Evolutionary conservation across 148 eudicot species (phyloP), one percentile per base, ranked within the genome.

Genomic region (Camellia sinensis): DNA sequence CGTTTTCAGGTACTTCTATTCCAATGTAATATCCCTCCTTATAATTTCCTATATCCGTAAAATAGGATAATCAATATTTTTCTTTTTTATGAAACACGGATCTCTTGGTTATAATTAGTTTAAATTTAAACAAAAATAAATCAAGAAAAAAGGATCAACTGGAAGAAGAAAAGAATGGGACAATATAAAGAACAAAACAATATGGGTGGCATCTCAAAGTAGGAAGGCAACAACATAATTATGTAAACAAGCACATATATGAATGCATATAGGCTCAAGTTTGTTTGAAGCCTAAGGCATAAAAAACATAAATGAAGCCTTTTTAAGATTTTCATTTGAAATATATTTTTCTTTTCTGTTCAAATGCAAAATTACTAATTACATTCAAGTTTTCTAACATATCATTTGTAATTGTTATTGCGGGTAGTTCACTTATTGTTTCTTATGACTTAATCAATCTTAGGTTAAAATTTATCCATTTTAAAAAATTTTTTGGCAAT

Each of bases 1-100:
- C 94, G 87, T 90, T 92, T 76, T 85, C 91, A 54, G 94, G 86
- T 59, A 93, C 89, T 86, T 93, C 99, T 86, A 91, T 87, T 71
- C 99, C 99, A 41, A 96, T 90, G 73, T 93, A 93, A 86, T 87
- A 96, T 68, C 99, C 99, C 85, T 96, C 99, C 87, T 96, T 96
- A 82, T 85, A 90, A 83, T 96, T 98, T 75, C 99, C 99, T 93
- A 79, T 83, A 78, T 81, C 64, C 74, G 72, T 84, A 80, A 46
- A 70, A 80, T 41, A 73, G 79, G 65, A 77, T 45, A 80, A 77
- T 73, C 52, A 81, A 74, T 57, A 71, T 43, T 73, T 76, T 40
- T 5, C 6, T 29, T 61, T 22, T 41, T 46, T 18, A 22, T 44
- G 70, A 81, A 63, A 68, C 29, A 21, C 15, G 78, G 61, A 37